A percentile compares a stretch with the other conserved stretches of the same genome.
Evolutionary conservation across 176 grass and related monocot species (phyloP).

Genomic region (Oryza coarctata): DNA sequence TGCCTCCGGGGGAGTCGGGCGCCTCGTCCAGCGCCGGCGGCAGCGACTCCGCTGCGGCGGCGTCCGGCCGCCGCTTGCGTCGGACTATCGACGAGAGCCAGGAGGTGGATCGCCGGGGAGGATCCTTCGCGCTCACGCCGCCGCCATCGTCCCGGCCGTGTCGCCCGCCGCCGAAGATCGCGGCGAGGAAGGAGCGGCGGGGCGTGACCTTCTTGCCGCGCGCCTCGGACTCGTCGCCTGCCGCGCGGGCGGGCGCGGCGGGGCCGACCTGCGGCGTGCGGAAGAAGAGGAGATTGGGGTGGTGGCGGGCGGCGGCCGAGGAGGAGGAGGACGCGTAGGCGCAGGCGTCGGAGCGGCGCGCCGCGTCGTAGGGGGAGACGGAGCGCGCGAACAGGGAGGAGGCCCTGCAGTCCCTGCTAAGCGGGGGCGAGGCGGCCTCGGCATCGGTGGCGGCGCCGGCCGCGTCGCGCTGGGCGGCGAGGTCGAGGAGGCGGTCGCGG

Average conservation of each 20-base stretch:
- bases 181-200: constrained; percentile 23
- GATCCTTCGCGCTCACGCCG: not conserved
- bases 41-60: not conserved
- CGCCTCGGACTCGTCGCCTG: not conserved
- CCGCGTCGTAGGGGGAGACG: constrained; percentile 46
- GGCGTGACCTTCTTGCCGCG: not conserved
- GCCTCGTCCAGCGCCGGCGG: constrained; percentile 37
- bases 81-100: constrained; percentile 48
- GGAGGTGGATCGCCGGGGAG: constrained; percentile 40
- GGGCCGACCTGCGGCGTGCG: constrained; percentile 63
- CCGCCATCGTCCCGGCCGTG: not conserved
- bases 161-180: constrained; percentile 44
- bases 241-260: not conserved
- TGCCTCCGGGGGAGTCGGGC: constrained; percentile 37
- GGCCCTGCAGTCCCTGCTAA: not conserved
- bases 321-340: constrained; percentile 9
- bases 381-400: constrained; percentile 37
- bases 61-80: constrained; percentile 28
- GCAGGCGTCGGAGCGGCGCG: constrained; percentile 54
- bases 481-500: constrained; percentile 63
- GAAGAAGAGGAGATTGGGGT: constrained; percentile 56
- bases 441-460: not conserved
- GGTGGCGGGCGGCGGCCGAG: not conserved
- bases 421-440: not conserved
- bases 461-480: constrained; percentile 43